These are phyloP conservation scores for Sporothrix globosa DNA, from an alignment of 2,329 filamentous ascomycete genomes.

Conservation along the genomic window DNA sequence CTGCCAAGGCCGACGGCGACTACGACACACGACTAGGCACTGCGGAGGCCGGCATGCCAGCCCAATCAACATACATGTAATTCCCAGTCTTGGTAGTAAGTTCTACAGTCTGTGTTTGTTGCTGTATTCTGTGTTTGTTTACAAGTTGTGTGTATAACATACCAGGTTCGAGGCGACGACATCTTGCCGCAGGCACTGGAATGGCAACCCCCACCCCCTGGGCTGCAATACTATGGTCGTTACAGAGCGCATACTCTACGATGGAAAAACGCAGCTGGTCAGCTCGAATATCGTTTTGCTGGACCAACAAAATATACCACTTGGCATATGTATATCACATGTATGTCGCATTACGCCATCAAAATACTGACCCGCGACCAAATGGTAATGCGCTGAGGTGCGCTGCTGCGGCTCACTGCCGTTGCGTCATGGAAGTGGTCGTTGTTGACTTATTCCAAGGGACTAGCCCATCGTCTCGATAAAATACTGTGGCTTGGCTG, in stretches of 20 bases:
- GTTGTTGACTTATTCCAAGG: neutral
- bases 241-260: neutral
- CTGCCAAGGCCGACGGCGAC: neutral
- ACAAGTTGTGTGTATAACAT: neutral
- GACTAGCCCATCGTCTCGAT: no score
- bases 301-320: neutral
- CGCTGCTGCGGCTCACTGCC: neutral
- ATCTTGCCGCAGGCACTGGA: neutral
- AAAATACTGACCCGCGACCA: neutral
- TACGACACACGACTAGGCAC: neutral
- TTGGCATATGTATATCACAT: neutral
- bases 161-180: neutral
- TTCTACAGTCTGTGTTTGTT: neutral
- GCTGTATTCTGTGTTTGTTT: neutral
- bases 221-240: neutral
- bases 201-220: neutral
- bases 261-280: neutral
- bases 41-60: neutral
- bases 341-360: neutral
- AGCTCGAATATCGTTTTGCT: neutral
- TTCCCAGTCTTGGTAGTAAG: neutral
- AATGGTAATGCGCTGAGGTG: neutral
- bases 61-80: neutral
- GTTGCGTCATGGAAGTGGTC: no score
- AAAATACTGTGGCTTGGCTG: no score